Percentiles rank a stretch among this genome's conserved stretches.
phyloP scores from a whole-genome alignment of 2,329 filamentous ascomycete species.

The Stromatinia cepivora region DNA sequence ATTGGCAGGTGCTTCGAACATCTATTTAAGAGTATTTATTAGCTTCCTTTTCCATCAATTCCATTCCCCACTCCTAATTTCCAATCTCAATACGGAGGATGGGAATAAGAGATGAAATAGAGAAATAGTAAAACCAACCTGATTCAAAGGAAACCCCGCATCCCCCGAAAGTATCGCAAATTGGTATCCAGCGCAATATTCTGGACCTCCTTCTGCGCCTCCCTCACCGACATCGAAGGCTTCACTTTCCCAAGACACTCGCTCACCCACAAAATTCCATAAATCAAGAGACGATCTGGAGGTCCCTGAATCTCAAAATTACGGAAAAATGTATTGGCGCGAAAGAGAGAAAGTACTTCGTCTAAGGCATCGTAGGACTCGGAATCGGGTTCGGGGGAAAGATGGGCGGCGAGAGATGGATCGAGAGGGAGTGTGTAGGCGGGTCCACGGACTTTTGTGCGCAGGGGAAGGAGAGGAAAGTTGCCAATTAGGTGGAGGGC shows the following conservation, averaged over 20 bases:
- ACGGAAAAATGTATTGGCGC: constrained; percentile 97
- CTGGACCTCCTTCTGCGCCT: constrained; percentile 72
- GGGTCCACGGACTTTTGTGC: constrained; percentile 92
- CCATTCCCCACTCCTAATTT: not conserved
- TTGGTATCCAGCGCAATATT: constrained; percentile 89
- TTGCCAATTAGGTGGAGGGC: constrained; percentile 66
- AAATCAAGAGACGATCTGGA: constrained; percentile 90
- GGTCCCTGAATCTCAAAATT: constrained; percentile 99
- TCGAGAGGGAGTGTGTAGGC: constrained; percentile 78
- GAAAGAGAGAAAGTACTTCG: constrained; percentile 89
- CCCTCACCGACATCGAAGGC: constrained; percentile 63
- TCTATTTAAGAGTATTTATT: constrained; percentile 46
- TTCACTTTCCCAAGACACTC: constrained; percentile 88
- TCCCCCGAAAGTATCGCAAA: constrained; percentile 92
- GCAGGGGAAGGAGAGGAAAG: constrained; percentile 90
- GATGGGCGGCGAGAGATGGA: constrained; percentile 45
- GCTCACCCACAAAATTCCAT: constrained; percentile 92
- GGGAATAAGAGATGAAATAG: not conserved
- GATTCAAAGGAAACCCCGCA: constrained; percentile 88
- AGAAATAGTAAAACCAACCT: constrained; percentile 51
- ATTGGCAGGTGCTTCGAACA: constrained; percentile 86
- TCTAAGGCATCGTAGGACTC: constrained; percentile 96
- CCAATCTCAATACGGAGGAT: not conserved
- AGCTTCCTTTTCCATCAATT: not conserved
- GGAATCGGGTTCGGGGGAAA: constrained; percentile 74